Evolutionary conservation across 2,329 filamentous ascomycete species (phyloP).

Genomic region (Bertia moriformis): DNA sequence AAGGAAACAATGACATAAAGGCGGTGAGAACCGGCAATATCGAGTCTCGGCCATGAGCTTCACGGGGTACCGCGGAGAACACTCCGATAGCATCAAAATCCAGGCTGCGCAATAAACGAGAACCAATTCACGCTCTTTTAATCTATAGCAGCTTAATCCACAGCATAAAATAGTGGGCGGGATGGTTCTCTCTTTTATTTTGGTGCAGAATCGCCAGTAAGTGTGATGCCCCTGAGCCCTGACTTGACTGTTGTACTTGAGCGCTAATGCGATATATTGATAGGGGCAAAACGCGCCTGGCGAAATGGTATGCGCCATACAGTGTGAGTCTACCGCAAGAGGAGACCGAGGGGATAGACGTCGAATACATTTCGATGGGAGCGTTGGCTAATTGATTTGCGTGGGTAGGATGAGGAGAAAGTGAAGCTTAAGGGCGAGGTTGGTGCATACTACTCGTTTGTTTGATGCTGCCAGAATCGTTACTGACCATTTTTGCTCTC

Average conservation of each 20-base stretch:
- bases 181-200: constrained; percentile 24
- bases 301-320: constrained; percentile 98
- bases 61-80: background rate
- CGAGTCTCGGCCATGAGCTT: background rate
- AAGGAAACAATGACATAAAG: no score
- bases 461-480: constrained; percentile 2
- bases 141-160: no score
- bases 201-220: constrained; percentile 26
- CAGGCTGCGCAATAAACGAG: no score
- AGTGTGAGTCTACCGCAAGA: no score
- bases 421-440: constrained; percentile 97
- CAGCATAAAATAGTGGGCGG: no score
- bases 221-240: constrained; percentile 5
- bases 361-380: background rate
- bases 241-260: no score
- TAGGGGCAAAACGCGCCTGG: constrained; percentile 87
- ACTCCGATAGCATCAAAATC: no score
- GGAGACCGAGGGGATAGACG: no score
- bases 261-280: background rate
- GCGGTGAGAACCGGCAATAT: background rate
- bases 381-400: background rate
- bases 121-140: no score
- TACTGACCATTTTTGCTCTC: constrained; percentile 1
- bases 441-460: no score
- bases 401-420: constrained; percentile 83